Base-by-base conservation (phyloP, 2,329 filamentous ascomycete species). In the Epichloe brachyelytri region DNA sequence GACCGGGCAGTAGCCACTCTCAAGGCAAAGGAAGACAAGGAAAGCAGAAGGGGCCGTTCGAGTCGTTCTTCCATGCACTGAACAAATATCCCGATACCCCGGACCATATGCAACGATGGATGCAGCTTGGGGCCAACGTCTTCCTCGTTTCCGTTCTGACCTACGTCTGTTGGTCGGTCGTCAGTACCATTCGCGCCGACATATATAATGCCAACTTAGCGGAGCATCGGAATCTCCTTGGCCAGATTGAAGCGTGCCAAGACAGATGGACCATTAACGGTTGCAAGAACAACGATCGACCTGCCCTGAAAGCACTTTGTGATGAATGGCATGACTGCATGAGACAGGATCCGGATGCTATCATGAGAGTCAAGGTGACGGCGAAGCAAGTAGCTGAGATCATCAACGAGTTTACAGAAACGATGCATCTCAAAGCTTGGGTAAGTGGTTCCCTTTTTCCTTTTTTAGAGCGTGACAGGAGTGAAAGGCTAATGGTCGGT, bases 301-400 rank as follows among this genome's bases (percentile, higher is more conserved):
- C 90, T 0, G 88, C 86, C 0, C 72, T 97, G 58, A 78, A 85
- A 54, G 69, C 69, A 0, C 71, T 85, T 4, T 98, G 93, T 65
- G 78, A 82, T 36, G 79, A 83, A 55, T 97, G 91, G 91, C 82
- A 85, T 56, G 73, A 80, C 34, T 97, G 93, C 68, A 95, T 95
- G 88, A 82, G 83, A 57, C 80, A 84, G 57, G 87, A 96, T 61
- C 83, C 89, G 0, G 76, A 82, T 43, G 80, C 81, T 51, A 81
- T 95, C 51, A 89, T 87, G 57, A 77, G 84, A 38, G 85, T 91
- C 41, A 85, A 83, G 60, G 81, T 95, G 39, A 88, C 85, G 17
- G 90, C 88, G 5, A 85, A 87, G 62, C 93, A 90, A 26, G 86
- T 96, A 63, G 91, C 91, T 1, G 82, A 88, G 62, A 95, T 98